A percentile compares a stretch with the other conserved stretches of the same genome.
Conservation (phyloP, 176 grass and related monocot genomes). For the Triticum monococcum region DNA sequence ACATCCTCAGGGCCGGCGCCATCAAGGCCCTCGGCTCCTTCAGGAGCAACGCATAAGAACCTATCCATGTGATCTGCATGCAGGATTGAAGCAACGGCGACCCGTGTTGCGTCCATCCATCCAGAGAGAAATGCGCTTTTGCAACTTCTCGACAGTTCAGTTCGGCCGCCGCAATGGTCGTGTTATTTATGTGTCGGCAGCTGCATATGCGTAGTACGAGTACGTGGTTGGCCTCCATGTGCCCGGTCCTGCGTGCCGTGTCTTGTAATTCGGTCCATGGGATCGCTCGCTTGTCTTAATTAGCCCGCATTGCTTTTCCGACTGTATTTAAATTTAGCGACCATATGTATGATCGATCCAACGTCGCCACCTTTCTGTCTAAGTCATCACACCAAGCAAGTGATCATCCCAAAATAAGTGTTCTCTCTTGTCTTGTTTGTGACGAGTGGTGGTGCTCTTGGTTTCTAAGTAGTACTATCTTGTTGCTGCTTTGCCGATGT, state of each 20-base stretch:
- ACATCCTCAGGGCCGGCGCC: slow-evolving; percentile 62
- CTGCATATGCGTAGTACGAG: background rate
- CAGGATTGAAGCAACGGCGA: slow-evolving; percentile 22
- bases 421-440: background rate
- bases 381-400: background rate
- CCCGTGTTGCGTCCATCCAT: background rate
- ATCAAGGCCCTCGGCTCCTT: slow-evolving; percentile 70
- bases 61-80: background rate
- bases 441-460: background rate
- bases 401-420: background rate
- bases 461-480: too few relatives aligned
- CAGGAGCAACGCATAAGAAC: slow-evolving; percentile 53
- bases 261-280: slow-evolving; percentile 2
- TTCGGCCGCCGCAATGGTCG: slow-evolving; percentile 19
- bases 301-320: slow-evolving; percentile 3
- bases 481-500: slow-evolving; percentile 6
- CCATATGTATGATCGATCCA: background rate
- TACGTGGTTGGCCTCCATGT: slow-evolving; percentile 10
- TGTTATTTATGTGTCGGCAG: slow-evolving; percentile 37
- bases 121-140: background rate
- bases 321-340: slow-evolving; percentile 5
- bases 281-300: background rate
- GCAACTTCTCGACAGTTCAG: background rate
- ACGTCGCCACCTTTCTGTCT: background rate
- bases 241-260: background rate